Conservation (phyloP, 495 filamentous ascomycete genomes). For the Podospora conica region DNA sequence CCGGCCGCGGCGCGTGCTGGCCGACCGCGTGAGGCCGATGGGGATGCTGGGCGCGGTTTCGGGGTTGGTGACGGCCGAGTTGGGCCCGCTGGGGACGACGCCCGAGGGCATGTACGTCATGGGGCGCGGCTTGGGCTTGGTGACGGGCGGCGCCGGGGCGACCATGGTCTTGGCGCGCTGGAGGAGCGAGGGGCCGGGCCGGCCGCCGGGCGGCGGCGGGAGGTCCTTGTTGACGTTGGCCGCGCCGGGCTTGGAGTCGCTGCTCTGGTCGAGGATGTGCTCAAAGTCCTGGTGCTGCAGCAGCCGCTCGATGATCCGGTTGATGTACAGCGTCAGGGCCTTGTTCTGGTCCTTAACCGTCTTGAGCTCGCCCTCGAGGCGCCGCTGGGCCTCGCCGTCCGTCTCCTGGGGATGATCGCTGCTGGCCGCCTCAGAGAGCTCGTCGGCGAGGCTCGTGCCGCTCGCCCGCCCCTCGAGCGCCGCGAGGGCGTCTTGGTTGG, state of each 20-base stretch:
- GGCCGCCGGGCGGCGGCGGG: slow-evolving; percentile 64
- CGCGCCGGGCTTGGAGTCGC: slow-evolving; percentile 45
- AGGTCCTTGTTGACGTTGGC: slow-evolving; percentile 75
- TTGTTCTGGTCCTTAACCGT: slow-evolving; percentile 91
- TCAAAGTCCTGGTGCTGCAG: slow-evolving; percentile 93
- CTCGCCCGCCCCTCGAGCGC: slow-evolving; percentile 49
- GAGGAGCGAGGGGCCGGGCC: slow-evolving; percentile 52
- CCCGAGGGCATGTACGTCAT: slow-evolving; percentile 54
- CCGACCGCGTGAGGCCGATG: slow-evolving; percentile 55
- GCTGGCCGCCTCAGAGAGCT: slow-evolving; percentile 60
- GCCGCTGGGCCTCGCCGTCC: slow-evolving; percentile 53
- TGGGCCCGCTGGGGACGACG: slow-evolving; percentile 24
- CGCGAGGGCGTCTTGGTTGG: slow-evolving; percentile 51
- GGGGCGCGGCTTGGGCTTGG: slow-evolving; percentile 54
- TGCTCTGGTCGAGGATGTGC: slow-evolving; percentile 75
- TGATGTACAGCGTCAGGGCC: slow-evolving; percentile 92
- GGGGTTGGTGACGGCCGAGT: slow-evolving; percentile 52
- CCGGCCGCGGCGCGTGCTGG: slow-evolving; percentile 51
- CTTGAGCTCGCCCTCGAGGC: slow-evolving; percentile 73
- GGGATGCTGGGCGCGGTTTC: slow-evolving; percentile 81
- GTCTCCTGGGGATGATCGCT: slow-evolving; percentile 47
- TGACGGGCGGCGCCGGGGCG: slow-evolving; percentile 30
- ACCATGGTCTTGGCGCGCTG: slow-evolving; percentile 75
- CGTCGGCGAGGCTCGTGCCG: slow-evolving; percentile 73
- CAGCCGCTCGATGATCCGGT: slow-evolving; percentile 93